These are phyloP conservation scores for Boletus reticulatus DNA, from an alignment of 768 basidiomycete species.

Conservation along the genomic window DNA sequence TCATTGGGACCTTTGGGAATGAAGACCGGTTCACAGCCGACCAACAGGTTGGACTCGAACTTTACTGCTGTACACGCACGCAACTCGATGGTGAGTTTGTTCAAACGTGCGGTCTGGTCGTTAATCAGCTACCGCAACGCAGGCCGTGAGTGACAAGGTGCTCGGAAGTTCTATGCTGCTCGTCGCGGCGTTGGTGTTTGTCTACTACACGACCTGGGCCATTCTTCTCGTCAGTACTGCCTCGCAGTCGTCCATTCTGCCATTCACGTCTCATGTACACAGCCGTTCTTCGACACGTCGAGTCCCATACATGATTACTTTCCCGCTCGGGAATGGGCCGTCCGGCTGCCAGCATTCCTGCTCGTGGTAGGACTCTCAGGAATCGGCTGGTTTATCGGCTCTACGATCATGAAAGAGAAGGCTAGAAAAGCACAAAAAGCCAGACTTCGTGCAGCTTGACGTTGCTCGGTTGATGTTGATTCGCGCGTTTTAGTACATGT, in stretches of 20 bases:
- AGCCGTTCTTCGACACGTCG: constrained; percentile 81
- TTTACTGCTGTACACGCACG: no score
- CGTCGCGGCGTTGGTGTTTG: constrained; percentile 70
- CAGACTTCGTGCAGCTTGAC: constrained; percentile 58
- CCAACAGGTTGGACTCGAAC: background rate
- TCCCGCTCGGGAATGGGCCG: constrained; percentile 89
- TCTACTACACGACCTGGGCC: constrained; percentile 92
- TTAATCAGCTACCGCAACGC: constrained; percentile 4
- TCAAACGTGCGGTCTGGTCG: background rate
- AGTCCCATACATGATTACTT: constrained; percentile 78
- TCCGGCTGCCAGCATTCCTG: constrained; percentile 81
- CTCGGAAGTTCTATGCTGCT: constrained; percentile 81
- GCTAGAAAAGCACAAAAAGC: constrained; percentile 63
- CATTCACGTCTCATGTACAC: constrained; percentile 8
- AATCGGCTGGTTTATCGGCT: constrained; percentile 79
- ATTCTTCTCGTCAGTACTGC: constrained; percentile 66
- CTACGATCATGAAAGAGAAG: constrained; percentile 73
- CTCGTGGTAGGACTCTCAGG: constrained; percentile 78
- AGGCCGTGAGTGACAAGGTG: constrained; percentile 81
- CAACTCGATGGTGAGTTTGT: constrained; percentile 23
- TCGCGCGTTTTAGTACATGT: no score
- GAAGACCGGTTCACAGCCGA: background rate
- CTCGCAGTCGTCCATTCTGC: background rate
- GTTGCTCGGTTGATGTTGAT: background rate
- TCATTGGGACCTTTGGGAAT: constrained; percentile 44